These are phyloP conservation scores for Torulaspora microellipsoides DNA, from an alignment of 805 yeast species.

Conservation along the genomic window DNA sequence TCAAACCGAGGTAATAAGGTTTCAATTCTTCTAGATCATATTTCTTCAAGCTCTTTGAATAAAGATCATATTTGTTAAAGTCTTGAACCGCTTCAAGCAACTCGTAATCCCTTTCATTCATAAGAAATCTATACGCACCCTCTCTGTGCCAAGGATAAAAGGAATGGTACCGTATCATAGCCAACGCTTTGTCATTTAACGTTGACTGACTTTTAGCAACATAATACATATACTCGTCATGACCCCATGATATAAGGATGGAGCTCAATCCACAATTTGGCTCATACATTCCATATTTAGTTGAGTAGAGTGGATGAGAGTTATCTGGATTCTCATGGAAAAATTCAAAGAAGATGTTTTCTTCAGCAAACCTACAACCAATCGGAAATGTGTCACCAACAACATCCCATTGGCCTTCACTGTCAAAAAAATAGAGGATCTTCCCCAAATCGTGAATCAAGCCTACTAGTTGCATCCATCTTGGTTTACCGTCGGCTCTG, in stretches of 20 bases:
- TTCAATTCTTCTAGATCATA: conserved; percentile 49
- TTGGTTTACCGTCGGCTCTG: conserved; percentile 58
- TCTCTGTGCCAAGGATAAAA: conserved; percentile 77
- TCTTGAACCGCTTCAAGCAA: conserved; percentile 61
- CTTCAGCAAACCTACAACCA: conserved; percentile 59
- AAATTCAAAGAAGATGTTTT: conserved; percentile 56
- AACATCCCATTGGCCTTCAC: conserved; percentile 76
- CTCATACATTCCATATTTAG: conserved; percentile 63
- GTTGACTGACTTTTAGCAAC: conserved; percentile 60
- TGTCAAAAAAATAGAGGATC: conserved; percentile 61
- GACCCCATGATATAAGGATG: conserved; percentile 76
- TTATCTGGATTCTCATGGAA: conserved; percentile 58
- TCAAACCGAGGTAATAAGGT: conserved; percentile 56
- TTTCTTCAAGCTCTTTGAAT: conserved; percentile 53
- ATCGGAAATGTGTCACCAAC: conserved; percentile 78
- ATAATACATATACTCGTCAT: conserved; percentile 74
- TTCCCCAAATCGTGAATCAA: conserved; percentile 69
- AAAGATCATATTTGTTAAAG: conserved; percentile 64
- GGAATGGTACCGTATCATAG: conserved; percentile 72
- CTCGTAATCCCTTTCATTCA: conserved; percentile 57
- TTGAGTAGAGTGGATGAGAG: conserved; percentile 57
- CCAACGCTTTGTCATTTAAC: conserved; percentile 60
- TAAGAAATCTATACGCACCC: conserved; percentile 56
- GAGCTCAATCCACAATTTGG: conserved; percentile 62
- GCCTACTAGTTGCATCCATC: conserved; percentile 76